These are phyloP conservation scores for Cyclocybe cylindracea DNA, from an alignment of 768 basidiomycete genomes.

Conservation along the genomic window DNA sequence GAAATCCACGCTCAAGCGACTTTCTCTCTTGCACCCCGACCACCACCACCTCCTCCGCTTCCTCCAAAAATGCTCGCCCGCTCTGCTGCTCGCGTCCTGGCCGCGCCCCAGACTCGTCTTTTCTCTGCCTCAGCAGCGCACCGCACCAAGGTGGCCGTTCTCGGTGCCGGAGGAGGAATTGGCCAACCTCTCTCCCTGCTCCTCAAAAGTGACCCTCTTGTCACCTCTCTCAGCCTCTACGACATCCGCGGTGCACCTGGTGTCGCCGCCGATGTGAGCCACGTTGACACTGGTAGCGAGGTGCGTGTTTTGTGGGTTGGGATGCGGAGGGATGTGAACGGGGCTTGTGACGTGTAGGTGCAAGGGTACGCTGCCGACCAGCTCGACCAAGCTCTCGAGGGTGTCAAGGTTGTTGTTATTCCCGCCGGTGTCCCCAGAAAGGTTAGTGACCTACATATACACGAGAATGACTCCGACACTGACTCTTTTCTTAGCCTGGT, in stretches of 20 bases:
- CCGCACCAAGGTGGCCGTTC: conserved; percentile 89
- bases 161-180: conserved; percentile 98
- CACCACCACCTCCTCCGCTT: conserved; percentile 17
- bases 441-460: conserved; percentile 45
- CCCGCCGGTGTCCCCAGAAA: conserved; percentile 99
- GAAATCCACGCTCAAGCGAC: not conserved
- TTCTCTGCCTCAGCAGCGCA: conserved; percentile 77
- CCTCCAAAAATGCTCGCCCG: conserved; percentile 60
- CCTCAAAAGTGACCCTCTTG: conserved; percentile 90
- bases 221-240: conserved; percentile 84
- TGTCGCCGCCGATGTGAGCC: conserved; percentile 96
- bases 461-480: conserved; percentile 7
- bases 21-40: conserved; percentile 12
- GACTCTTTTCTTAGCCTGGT: conserved; percentile 62
- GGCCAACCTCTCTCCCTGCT: conserved; percentile 95
- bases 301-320: conserved; percentile 41
- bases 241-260: conserved; percentile 96
- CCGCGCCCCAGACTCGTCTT: conserved; percentile 54
- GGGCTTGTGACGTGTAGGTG: conserved; percentile 48
- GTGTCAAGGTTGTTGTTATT: conserved; percentile 91
- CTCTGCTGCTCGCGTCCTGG: conserved; percentile 57
- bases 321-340: not conserved
- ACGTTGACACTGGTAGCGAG: conserved; percentile 85
- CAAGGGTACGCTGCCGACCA: conserved; percentile 82
- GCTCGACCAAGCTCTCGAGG: conserved; percentile 87